Evolutionary conservation across 208 protist species (phyloP).

Genomic region (Crithidia sp.): DNA sequence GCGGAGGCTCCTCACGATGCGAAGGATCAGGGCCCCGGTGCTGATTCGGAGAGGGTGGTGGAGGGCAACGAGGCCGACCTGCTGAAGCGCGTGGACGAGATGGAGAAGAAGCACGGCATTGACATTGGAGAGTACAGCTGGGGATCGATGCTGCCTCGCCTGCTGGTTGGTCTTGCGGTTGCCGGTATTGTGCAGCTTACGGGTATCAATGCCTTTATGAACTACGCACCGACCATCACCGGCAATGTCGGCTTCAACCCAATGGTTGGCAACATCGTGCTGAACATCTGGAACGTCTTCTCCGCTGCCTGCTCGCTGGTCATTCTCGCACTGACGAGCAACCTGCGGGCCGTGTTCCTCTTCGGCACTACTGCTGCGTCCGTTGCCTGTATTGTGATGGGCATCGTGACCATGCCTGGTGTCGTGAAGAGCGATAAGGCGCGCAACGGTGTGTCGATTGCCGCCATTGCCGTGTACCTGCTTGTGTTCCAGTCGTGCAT

Average conservation of each 20-base stretch:
- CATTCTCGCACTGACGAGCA: conserved; percentile 56
- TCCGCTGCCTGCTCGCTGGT: conserved; percentile 67
- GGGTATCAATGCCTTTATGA: conserved; percentile 85
- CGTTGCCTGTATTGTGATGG: conserved; percentile 63
- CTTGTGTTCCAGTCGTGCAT: conserved; percentile 73
- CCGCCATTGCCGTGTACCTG: conserved; percentile 80
- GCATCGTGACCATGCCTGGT: conserved; percentile 71
- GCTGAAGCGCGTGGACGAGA: conserved; percentile 22
- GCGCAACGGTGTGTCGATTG: conserved; percentile 72
- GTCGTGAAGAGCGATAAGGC: conserved; percentile 43
- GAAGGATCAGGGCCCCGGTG: not conserved
- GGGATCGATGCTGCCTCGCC: conserved; percentile 43
- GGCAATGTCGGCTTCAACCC: conserved; percentile 57
- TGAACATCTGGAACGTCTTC: conserved; percentile 87
- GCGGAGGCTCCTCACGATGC: not conserved
- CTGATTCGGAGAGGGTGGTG: not conserved
- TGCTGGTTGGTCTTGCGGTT: conserved; percentile 52
- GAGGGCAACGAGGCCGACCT: conserved; percentile 33
- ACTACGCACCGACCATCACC: conserved; percentile 84
- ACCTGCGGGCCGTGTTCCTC: conserved; percentile 75
- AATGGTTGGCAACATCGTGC: conserved; percentile 71
- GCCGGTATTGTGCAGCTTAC: conserved; percentile 77
- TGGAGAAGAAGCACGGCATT: conserved; percentile 21
- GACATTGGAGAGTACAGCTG: conserved; percentile 44
- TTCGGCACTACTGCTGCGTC: conserved; percentile 52